Base-by-base conservation (phyloP, 179 eudicot genomes). In the Camellia oleifera region DNA sequence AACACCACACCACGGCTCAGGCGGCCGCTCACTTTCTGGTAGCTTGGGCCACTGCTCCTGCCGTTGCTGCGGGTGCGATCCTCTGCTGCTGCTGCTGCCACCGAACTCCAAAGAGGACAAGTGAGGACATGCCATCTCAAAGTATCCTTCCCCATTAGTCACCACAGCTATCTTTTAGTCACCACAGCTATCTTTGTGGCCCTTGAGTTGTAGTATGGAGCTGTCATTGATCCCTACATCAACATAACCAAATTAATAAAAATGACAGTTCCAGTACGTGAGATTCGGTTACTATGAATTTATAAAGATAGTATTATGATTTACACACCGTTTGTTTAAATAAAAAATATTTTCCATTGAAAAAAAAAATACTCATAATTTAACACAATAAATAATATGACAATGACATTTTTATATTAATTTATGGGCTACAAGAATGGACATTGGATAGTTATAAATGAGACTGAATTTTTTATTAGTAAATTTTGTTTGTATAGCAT, bases 61-160 rank as follows among this genome's bases (percentile, higher is more conserved):
- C 69, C n/a, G 75, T 57, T 61, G 74, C 7, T 71, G 32, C 32
- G 40, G 56, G 23, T 70, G 65, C 57, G 82, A 44, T 32, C 84
- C 72, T 72, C 60, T 72, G 57, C 83, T 76, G 8, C 68, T 20
- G 20, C n/a, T 18, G 3, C 14, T 3, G 2, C 73, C 14, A 4
- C 73, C 69, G 40, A 12, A 26, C 23, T 68, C 82, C 3, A 78
- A 65, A 5, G 85, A 67, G 65, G 91, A 71, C 14, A 88, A 81
- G 82, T 91, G 99, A 5, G 98, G 97, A 66, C 98, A 92, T 15
- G 94, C 93, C 92, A 95, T 94, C 84, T 95, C 92, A 62, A 91
- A 86, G 79, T 81, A 66, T 6, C 98, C 99, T 75, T 85, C 78
- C 3, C 99, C 99, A 0, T 74, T 81, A 2, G 78, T 42, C 61